These are phyloP conservation scores for Hemisphaericaspora xylofermentans DNA, from an alignment of 1,139 yeast genomes.

Conservation along the genomic window DNA sequence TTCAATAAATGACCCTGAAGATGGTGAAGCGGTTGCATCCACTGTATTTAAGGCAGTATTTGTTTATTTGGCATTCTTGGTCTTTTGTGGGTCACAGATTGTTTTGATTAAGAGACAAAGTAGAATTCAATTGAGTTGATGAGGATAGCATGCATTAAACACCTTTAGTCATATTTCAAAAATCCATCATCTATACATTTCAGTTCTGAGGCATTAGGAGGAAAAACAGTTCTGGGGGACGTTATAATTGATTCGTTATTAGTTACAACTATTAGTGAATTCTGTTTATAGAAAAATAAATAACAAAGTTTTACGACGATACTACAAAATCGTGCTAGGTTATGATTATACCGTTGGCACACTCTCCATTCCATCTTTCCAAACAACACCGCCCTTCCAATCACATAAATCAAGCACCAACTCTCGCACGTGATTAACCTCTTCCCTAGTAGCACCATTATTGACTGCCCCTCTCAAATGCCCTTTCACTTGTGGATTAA, in stretches of 20 bases:
- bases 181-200: neutral
- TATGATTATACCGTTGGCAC: slow-evolving; percentile 40
- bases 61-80: slow-evolving; percentile 75
- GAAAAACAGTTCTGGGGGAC: too few relatives aligned
- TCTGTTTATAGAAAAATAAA: slow-evolving; percentile 6
- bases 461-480: slow-evolving; percentile 83
- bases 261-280: too few relatives aligned
- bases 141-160: neutral
- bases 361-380: slow-evolving; percentile 54
- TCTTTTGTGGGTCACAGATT: slow-evolving; percentile 88
- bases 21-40: slow-evolving; percentile 90
- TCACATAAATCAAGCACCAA: slow-evolving; percentile 64
- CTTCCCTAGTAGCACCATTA: slow-evolving; percentile 68
- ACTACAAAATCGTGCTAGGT: too few relatives aligned
- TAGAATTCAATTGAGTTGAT: slow-evolving; percentile 43
- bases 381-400: slow-evolving; percentile 64
- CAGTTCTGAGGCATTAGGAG: neutral
- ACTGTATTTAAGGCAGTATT: slow-evolving; percentile 89
- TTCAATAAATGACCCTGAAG: slow-evolving; percentile 83
- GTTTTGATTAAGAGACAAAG: slow-evolving; percentile 58
- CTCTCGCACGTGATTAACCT: slow-evolving; percentile 56
- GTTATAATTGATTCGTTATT: too few relatives aligned
- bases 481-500: slow-evolving; percentile 87
- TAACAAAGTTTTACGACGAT: slow-evolving; percentile 1
- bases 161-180: too few relatives aligned